Percentiles rank a stretch among this genome's conserved stretches.
phyloP scores from a whole-genome alignment of 257 asterid genomes.

The Plantago elongata region DNA sequence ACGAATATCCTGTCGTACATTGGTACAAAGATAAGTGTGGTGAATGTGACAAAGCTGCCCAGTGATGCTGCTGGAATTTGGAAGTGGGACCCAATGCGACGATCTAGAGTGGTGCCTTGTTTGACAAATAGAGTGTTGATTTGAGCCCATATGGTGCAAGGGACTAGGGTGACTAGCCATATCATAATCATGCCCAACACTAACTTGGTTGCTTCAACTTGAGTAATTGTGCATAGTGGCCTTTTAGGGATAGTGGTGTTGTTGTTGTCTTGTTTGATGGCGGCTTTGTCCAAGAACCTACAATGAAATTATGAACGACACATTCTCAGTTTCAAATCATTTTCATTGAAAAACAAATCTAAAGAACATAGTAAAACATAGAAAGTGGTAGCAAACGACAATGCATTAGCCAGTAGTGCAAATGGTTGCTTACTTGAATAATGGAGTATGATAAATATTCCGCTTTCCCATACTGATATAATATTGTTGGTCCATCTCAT shows the following conservation, averaged over 20 bases:
- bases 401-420: not conserved
- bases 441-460: conserved; percentile 52
- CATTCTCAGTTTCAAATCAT: too few species aligned
- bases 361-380: too few species aligned
- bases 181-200: conserved; percentile 73
- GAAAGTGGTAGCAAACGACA: too few species aligned
- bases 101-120: conserved; percentile 75
- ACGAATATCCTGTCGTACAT: conserved; percentile 71
- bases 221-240: conserved; percentile 62
- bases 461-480: conserved; percentile 51
- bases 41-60: conserved; percentile 70
- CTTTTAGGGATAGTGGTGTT: conserved; percentile 11
- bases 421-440: conserved; percentile 46
- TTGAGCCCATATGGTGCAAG: conserved; percentile 88
- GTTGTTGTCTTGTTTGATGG: conserved; percentile 37
- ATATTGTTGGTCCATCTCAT: conserved; percentile 55
- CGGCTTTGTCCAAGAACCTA: conserved; percentile 87
- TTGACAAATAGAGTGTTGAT: conserved; percentile 82
- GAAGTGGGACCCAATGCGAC: conserved; percentile 46
- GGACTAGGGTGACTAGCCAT: conserved; percentile 68
- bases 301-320: not conserved
- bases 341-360: too few species aligned
- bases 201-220: conserved; percentile 72
- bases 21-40: conserved; percentile 66
- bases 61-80: conserved; percentile 83